Base-by-base conservation (phyloP, 2,329 filamentous ascomycete species). In the Epichloe typhina region DNA sequence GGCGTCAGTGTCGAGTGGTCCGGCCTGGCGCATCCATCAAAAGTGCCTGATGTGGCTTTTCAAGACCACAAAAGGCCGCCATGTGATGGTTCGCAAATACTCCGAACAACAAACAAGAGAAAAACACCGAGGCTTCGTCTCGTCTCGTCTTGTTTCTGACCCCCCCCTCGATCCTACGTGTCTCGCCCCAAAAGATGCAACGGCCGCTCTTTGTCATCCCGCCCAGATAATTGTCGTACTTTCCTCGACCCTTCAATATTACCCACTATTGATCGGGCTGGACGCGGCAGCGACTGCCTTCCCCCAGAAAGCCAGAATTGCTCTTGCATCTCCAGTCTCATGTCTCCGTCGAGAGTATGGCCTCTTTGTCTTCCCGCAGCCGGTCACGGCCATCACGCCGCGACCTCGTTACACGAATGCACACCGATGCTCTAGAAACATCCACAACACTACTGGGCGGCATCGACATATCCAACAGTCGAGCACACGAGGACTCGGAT, bases 371-470 rank as follows among this genome's bases (percentile, higher is more conserved):
- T 51, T 59, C 52, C 55, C 62, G 59, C 54, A 59, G 57, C 53
- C 61, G 60, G 53, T 59, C 61, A 48, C 61, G 59, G 53, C 57
- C 59, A 43, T 46, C 51, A 31, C 58, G 59, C 55, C 55, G 51
- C 57, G 64, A 69, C 50, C 62, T 68, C 53, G 61, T 69, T 56
- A 62, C 61, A 47, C 65, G 63, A 51, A 59, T 69, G 50, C 67
- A 69, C 56, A 61, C 59, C 50, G 63, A 64, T 37, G 62, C 65
- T 46, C 59, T 66, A 17, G 59, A 65, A 44, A 67, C 62, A 33
- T 61, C 64, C 9, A 60, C 62, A 19, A 57, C 61, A 4, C 53
- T 66, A 26, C 54, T 55, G 19, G 58, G 58, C 53, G 57, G 52
- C 17, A 55, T 64, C 49, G 60, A 62, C 33, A 52, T 62, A 23